Conservation (phyloP, 176 grass and related monocot genomes). For the Oryza glumipatula region DNA sequence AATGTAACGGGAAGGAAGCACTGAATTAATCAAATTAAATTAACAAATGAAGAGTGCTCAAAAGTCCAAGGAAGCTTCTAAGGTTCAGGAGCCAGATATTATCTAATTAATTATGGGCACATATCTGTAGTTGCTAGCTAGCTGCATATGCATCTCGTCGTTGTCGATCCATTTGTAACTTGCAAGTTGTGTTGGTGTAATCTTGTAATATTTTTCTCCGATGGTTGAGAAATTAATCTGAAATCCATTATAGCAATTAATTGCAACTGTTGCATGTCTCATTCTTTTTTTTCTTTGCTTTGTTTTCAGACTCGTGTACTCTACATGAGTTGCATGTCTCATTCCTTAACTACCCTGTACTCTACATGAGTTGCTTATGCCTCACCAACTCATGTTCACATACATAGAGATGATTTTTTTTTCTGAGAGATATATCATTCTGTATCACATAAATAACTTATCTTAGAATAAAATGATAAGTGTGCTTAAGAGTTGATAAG, state of each 20-base stretch:
- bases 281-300: background rate
- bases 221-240: constrained; percentile 16
- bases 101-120: background rate
- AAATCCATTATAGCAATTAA: constrained; percentile 26
- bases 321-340: background rate
- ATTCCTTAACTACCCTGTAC: background rate
- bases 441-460: background rate
- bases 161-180: constrained; percentile 19
- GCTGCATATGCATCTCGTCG: constrained; percentile 29
- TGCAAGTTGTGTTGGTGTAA: background rate
- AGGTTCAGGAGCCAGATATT: constrained; percentile 8
- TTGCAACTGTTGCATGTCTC: background rate
- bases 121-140: background rate
- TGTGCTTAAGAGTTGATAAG: background rate
- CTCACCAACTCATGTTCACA: background rate
- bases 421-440: background rate
- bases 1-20: constrained; percentile 30
- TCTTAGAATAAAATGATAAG: background rate
- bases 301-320: background rate
- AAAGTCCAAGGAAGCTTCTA: constrained; percentile 39
- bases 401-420: background rate
- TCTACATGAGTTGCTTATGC: background rate
- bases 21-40: constrained; percentile 23
- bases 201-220: constrained; percentile 23
- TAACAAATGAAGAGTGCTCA: constrained; percentile 30